phyloP scores from a whole-genome alignment of 2,329 filamentous ascomycete genomes.

The Sporothrix pallida region DNA sequence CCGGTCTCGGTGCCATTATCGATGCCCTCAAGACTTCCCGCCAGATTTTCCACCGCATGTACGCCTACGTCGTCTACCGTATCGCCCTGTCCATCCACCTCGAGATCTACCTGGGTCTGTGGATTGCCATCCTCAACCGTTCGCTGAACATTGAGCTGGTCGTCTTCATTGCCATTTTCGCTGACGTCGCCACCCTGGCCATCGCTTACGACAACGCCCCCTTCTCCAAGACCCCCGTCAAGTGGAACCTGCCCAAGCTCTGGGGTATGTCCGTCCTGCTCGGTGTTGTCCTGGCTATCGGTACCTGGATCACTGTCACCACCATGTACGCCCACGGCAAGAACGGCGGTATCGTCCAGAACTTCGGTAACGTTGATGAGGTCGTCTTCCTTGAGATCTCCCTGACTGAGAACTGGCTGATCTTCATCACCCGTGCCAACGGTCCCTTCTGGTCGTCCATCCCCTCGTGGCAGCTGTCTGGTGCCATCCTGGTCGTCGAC shows the following conservation, averaged over 20 bases:
- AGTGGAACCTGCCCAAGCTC: slow-evolving; percentile 93
- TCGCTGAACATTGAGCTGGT: slow-evolving; percentile 85
- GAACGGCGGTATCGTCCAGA: slow-evolving; percentile 85
- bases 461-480: slow-evolving; percentile 82
- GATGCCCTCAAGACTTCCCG: slow-evolving; percentile 91
- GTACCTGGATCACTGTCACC: slow-evolving; percentile 87
- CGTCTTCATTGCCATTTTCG: slow-evolving; percentile 94
- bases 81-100: slow-evolving; percentile 90
- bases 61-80: slow-evolving; percentile 94
- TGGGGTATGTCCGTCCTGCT: slow-evolving; percentile 92
- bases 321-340: slow-evolving; percentile 75
- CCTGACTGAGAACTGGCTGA: slow-evolving; percentile 93
- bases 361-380: slow-evolving; percentile 80
- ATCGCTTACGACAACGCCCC: slow-evolving; percentile 94
- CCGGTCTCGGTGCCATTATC: slow-evolving; percentile 89
- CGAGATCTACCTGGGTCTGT: slow-evolving; percentile 88
- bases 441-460: slow-evolving; percentile 90
- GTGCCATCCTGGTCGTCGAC: slow-evolving; percentile 81
- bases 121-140: slow-evolving; percentile 86
- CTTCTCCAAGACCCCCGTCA: slow-evolving; percentile 83
- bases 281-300: slow-evolving; percentile 78
- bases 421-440: slow-evolving; percentile 94
- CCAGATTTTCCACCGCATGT: slow-evolving; percentile 97
- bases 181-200: slow-evolving; percentile 87
- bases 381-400: slow-evolving; percentile 90